Conservation (phyloP, 2,329 filamentous ascomycete species). For the Aspergillus eucalypticola region DNA sequence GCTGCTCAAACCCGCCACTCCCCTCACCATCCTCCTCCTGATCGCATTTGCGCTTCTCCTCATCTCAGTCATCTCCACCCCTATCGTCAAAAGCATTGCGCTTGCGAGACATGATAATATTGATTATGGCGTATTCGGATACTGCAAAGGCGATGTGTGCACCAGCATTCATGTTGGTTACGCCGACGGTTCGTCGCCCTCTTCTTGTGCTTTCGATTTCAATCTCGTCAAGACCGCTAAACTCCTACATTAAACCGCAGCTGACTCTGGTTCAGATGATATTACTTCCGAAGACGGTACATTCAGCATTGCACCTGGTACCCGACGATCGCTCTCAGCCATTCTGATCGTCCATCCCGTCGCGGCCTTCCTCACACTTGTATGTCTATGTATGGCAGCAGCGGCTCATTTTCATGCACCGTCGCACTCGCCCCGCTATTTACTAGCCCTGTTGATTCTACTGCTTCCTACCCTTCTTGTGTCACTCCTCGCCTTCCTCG, state of each 20-base stretch:
- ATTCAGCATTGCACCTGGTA: conserved; percentile 65
- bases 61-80: conserved; percentile 85
- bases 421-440: conserved; percentile 84
- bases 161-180: conserved; percentile 80
- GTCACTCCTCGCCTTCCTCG: conserved; percentile 81
- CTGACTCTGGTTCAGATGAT: conserved; percentile 26
- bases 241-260: not conserved
- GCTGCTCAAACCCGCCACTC: conserved; percentile 91
- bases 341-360: conserved; percentile 93
- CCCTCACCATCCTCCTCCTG: conserved; percentile 81
- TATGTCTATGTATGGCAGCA: conserved; percentile 78
- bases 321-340: conserved; percentile 71
- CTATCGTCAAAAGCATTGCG: conserved; percentile 81
- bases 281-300: conserved; percentile 48
- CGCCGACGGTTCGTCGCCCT: conserved; percentile 66
- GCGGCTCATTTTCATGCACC: conserved; percentile 84
- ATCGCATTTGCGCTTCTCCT: conserved; percentile 82
- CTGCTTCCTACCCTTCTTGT: conserved; percentile 81
- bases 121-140: conserved; percentile 91
- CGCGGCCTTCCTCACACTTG: conserved; percentile 78
- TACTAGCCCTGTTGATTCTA: conserved; percentile 82
- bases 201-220: conserved; percentile 9
- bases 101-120: conserved; percentile 74
- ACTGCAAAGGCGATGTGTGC: conserved; percentile 68
- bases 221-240: not conserved